Evolutionary conservation across 2,329 filamentous ascomycete genomes (phyloP), one percentile per base, ranked within the genome.

Genomic region (Chrysosporium queenslandicum): DNA sequence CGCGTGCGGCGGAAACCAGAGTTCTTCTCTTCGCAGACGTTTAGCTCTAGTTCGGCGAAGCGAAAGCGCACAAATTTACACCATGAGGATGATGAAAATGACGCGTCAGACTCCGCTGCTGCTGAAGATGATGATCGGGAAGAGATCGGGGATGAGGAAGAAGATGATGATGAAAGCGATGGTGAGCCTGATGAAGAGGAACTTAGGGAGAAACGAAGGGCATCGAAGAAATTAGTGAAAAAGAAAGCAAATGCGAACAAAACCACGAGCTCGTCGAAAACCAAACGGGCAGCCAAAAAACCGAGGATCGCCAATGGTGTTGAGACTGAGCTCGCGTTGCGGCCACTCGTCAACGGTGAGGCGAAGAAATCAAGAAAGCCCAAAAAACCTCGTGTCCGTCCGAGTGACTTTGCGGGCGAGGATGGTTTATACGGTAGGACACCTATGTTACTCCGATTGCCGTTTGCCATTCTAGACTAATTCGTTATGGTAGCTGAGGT

Each of bases 361-460:
- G 65, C 66, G 30, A 72, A 67, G 60, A 61, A 60, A 45, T 71
- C 71, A 53, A 59, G 69, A 34, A 74, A 74, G 54, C 64, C 68
- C 18, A 73, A 73, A 60, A 80, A 77, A 58, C 71, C 72, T 43
- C 74, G 73, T 39, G 66, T 74, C 21, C 71, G 76, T 55, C 75
- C 76, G 53, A 76, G 73, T 60, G 71, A 74, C 53, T 72, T 76
- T 52, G 73, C 72, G 9, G 72, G 74, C 8, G 52, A 78, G 55
- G 72, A 71, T 18, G 79, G 80, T 8, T 65, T 84, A 14, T 84
- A 79, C 61, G 77, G 77, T 79, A 62, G 52, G 69, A 56, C 62
- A 48, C 20, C 6, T 7, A 11, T 4, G 16, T 7, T n/a, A 29
- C 23, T 32, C 7, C n/a, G 16, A 8, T 36, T 41, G 18, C 8